These are phyloP conservation scores for Leccinum angustisporum DNA, from an alignment of 1,284 basidiomycete genomes.

Conservation along the genomic window DNA sequence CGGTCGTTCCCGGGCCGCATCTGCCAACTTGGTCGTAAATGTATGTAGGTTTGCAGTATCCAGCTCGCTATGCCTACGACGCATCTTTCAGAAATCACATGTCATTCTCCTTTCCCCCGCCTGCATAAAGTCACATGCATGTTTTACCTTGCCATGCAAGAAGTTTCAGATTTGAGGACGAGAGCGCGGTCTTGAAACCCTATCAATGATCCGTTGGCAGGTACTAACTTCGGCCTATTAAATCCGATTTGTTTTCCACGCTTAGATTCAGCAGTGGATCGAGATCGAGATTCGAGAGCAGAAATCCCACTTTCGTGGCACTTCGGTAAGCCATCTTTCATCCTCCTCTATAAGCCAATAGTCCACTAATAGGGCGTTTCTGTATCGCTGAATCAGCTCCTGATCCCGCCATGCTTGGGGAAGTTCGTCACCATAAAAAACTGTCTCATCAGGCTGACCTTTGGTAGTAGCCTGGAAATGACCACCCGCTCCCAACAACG, in stretches of 20 bases:
- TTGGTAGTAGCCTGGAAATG: background rate
- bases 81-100: background rate
- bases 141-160: background rate
- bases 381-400: background rate
- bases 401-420: background rate
- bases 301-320: no score
- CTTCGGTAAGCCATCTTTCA: no score
- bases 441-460: background rate
- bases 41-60: background rate
- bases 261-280: no score
- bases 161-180: background rate
- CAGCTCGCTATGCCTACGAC: background rate
- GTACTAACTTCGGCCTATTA: no score
- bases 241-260: no score
- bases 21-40: background rate
- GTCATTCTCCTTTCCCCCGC: background rate
- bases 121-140: background rate
- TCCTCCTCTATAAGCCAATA: background rate
- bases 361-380: background rate
- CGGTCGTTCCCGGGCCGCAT: background rate
- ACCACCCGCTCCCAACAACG: background rate
- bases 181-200: no score
- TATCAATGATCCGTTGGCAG: no score
- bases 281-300: no score
- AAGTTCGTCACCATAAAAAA: background rate